Percentiles rank a stretch among this genome's conserved stretches.
Conservation (phyloP, 1,284 basidiomycete species). For the Polyporus tsugae region DNA sequence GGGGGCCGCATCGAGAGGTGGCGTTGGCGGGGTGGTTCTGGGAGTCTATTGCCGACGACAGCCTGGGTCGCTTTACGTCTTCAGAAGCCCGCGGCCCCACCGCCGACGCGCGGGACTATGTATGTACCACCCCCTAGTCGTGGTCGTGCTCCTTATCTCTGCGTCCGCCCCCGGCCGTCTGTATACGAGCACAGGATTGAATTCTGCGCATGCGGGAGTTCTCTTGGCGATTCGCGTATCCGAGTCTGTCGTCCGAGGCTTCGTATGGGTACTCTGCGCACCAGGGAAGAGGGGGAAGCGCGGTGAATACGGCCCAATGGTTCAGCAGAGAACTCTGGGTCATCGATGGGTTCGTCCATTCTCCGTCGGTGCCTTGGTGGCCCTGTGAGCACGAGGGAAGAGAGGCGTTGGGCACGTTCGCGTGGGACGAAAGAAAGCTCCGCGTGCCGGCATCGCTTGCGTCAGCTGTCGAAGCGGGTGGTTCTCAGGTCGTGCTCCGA, state of each 20-base stretch:
- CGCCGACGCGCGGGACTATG: not conserved
- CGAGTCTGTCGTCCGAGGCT: not conserved
- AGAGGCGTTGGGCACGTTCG: not conserved
- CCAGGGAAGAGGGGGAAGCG: not conserved
- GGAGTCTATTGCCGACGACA: not conserved
- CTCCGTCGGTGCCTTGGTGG: not conserved
- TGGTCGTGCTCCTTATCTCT: not conserved
- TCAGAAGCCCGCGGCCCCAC: not conserved
- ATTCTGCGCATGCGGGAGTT: not conserved
- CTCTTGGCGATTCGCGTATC: not conserved
- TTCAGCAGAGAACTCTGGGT: not conserved
- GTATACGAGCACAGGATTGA: not conserved
- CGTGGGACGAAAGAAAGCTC: not conserved
- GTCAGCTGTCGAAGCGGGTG: not conserved
- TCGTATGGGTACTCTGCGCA: not conserved
- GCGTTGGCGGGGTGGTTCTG: not conserved
- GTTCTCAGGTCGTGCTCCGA: not conserved
- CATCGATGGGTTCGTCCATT: not conserved
- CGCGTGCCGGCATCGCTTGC: not conserved
- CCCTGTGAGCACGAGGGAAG: not conserved
- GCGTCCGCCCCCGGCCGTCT: not conserved
- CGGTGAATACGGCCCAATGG: not conserved
- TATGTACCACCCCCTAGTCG: not conserved
- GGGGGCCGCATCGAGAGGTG: not conserved
- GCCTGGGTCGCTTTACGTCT: constrained; percentile 5